Evolutionary conservation across 1,284 basidiomycete species (phyloP), one percentile per base, ranked within the genome.

Genomic region (Papiliotrema laurentii): DNA sequence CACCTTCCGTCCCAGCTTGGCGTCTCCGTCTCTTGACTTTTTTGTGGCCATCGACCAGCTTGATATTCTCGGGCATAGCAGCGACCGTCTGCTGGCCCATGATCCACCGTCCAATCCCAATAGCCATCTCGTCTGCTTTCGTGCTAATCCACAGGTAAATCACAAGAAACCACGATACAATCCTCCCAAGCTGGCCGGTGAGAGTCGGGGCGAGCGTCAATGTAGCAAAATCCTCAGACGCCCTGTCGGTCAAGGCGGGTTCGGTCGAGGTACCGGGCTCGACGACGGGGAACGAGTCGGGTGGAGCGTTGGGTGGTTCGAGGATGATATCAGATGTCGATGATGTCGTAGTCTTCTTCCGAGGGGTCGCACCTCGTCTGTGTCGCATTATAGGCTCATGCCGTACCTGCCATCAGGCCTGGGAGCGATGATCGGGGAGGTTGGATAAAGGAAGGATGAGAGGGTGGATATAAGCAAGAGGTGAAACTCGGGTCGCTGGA

Each of bases 21-120:
- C 59, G 47, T 47, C 62, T 51, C 21, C 58, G 33, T 25, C 60
- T 45, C 50, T 60, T 59, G 2, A 58, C 51, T 27, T 49, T 49
- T 34, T 45, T 45, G 27, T 28, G 16, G 14, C 38, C 45, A 10
- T 38, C 27, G 3, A 33, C 33, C 9, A 21, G 27, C 27, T 18
- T 33, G 27, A 9, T 19, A 16, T 30, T 21, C 27, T 40, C 46
- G 30, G 10, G 10, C 35, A 16, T 34, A 18, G 14, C 26, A 11
- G 14, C 37, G 18, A 22, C 31, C 22, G 6, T 13, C 16, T 18
- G 19, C 19, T 19, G 24, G n/a, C 44, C 44, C 19, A 26, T 27
- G 21, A 52, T 47, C 30, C 48, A 44, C 30, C 51, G 21, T 19
- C 28, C 22, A 24, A 56, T 27, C 2, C 46, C 50, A 9, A 56